phyloP scores from a whole-genome alignment of 495 filamentous ascomycete species.

The Aspergillus carlsbadensis region DNA sequence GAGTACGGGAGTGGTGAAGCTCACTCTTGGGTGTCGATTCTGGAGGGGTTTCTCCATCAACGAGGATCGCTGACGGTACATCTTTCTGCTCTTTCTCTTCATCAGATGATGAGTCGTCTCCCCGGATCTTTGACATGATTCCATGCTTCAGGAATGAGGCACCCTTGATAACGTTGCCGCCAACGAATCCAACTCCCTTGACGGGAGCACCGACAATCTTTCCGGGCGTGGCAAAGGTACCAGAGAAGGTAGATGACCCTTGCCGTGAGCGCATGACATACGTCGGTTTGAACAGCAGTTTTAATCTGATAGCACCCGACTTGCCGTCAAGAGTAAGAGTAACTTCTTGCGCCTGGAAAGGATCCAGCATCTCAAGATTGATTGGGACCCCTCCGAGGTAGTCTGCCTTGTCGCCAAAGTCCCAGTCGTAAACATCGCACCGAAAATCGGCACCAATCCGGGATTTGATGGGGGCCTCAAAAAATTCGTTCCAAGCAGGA shows the following conservation, averaged over 20 bases:
- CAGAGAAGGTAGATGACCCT: conserved; percentile 89
- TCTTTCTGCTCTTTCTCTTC: conserved; percentile 53
- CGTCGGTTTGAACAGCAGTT: conserved; percentile 88
- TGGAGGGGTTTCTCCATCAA: conserved; percentile 33
- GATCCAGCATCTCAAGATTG: conserved; percentile 77
- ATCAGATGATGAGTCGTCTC: conserved; percentile 19
- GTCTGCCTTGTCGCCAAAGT: conserved; percentile 89
- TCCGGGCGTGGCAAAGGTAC: conserved; percentile 86
- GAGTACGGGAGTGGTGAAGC: conserved; percentile 59
- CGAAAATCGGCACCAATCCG: conserved; percentile 83
- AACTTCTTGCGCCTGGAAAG: conserved; percentile 73
- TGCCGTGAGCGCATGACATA: conserved; percentile 87
- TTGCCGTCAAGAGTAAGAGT: conserved; percentile 82
- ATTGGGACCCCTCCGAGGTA: conserved; percentile 76
- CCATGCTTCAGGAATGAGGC: conserved; percentile 83
- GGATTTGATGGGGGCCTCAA: conserved; percentile 78
- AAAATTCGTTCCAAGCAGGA: conserved; percentile 93
- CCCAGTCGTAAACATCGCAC: conserved; percentile 89
- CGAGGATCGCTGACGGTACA: conserved; percentile 32
- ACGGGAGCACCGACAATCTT: conserved; percentile 92
- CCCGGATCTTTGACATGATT: conserved; percentile 57
- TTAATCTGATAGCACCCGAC: conserved; percentile 77
- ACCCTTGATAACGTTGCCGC: conserved; percentile 79
- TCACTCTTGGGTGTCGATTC: conserved; percentile 37
- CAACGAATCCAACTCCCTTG: conserved; percentile 82